Evolutionary conservation across 2,329 filamentous ascomycete genomes (phyloP).

Genomic region (Penicillium fuscoglaucum): DNA sequence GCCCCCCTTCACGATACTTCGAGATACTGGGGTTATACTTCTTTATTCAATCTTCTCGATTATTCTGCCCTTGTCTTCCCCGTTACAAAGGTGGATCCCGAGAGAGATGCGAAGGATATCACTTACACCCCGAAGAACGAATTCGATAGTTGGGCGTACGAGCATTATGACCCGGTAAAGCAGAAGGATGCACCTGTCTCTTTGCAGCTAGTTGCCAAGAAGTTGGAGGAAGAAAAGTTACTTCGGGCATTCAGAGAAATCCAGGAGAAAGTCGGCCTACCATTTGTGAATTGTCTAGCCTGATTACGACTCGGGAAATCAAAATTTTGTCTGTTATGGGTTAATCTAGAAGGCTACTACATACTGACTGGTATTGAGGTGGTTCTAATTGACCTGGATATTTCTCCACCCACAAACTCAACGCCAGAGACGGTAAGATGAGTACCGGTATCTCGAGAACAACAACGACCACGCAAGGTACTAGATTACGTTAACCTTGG

Average conservation of each 20-base stretch:
- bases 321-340: neutral
- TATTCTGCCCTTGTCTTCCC: constrained; percentile 65
- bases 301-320: neutral
- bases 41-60: constrained; percentile 69
- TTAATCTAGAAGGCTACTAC: neutral
- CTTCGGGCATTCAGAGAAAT: constrained; percentile 35
- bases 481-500: constrained; percentile 1
- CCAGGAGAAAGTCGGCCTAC: constrained; percentile 24
- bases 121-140: constrained; percentile 1
- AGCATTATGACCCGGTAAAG: constrained; percentile 38
- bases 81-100: constrained; percentile 48
- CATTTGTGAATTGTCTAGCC: constrained; percentile 8
- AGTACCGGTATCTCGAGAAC: neutral
- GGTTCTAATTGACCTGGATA: too few relatives aligned
- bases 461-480: neutral
- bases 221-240: constrained; percentile 58
- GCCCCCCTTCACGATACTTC: constrained; percentile 57
- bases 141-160: constrained; percentile 25
- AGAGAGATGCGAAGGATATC: constrained; percentile 25
- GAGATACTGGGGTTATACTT: constrained; percentile 65
- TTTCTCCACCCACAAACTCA: too few relatives aligned
- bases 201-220: constrained; percentile 56
- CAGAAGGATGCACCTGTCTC: constrained; percentile 54
- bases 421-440: too few relatives aligned
- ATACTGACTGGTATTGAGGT: too few relatives aligned